Evolutionary conservation across 495 filamentous ascomycete species (phyloP), one percentile per base, ranked within the genome.

Genomic region (Neurospora hispaniola): DNA sequence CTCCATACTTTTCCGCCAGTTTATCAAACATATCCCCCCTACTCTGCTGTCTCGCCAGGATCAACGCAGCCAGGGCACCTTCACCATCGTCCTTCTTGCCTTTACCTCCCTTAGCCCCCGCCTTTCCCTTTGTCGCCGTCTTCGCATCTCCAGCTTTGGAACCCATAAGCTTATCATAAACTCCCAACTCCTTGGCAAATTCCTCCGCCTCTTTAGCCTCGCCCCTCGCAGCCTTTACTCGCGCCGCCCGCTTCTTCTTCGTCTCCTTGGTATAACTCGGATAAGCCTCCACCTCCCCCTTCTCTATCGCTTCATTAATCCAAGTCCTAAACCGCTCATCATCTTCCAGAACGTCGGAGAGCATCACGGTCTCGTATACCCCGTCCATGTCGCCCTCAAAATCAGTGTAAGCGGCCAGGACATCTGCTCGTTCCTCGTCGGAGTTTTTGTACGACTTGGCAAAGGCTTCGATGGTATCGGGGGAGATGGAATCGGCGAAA

Each of bases 281-380:
- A 79, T 89, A 94, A 2, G 80, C 81, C 74, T 91, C 79, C 5
- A 94, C 90, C 44, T 91, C 86, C 0, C 86, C 88, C 5, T 80
- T 84, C 54, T 84, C 84, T 77, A 99, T 94, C n/a, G 92, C 96
- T 66, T 88, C 82, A 76, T 97, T 90, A 71, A 99, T 93, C 40
- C 94, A 92, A 6, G 73, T 82, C 9, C 91, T 87, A 80, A 97
- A 97, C 35, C 96, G 87, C 69, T 91, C 90, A 71, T 98, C 96
- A 73, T 98, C 96, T 72, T 95, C 91, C 0, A 94, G 78, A 9
- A 92, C 89, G 78, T 95, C 88, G 74, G 91, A 94, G 31, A 96
- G 85, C 92, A 98, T 94, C 11, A 99, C 90, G 0, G 82, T 83
- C 76, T 93, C 88, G 82, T 96, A 98, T 18, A 99, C 82, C 12